Evolutionary conservation across 371 early-diverging fungal genomes (phyloP), one percentile per base, ranked within the genome.

Genomic region (Circinella minor): DNA sequence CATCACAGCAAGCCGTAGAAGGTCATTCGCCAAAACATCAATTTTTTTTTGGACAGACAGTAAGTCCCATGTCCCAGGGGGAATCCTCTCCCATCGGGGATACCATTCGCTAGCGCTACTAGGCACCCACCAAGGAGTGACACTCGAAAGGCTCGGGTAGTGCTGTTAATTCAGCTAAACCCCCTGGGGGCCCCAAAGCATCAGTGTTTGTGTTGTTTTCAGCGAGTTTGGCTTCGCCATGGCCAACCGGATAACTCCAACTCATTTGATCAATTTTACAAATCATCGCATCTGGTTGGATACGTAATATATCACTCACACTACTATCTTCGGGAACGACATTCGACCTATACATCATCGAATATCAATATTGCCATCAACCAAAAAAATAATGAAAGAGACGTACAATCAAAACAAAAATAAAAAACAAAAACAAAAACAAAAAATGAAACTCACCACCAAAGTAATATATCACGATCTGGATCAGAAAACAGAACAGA

Each of bases 201-300:
- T 47, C 68, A 34, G 54, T 55, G 55, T 75, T 75, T 14, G 57
- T 66, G 9, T n/a, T 69, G 60, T 65, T 38, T 48, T 75, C 70
- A 18, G 65, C 75, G 14, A 75, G 18, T 59, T 71, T 75, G 5
- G 67, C 70, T 55, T 74, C 68, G 13, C 70, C 74, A 65, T 70
- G 63, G 36, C 68, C 74, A 4, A 74, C n/a, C 7, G 75, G 54
- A 13, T 34, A 46, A 15, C 70, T 71, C 72, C 70, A 71, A 38
- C 61, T 69, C 34, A 67, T 66, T 67, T 75, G 71, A 36, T 71
- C 67, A 39, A 75, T 67, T 49, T 68, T 27, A 61, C 72, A 75
- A 17, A 75, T 63, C n/a, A 69, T 75, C 37, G 70, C 69, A 61
- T 75, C 66, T 65, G 68, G 61, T 17, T 69, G 71, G 14, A 67